These are phyloP conservation scores for Huntiella bhutanensis DNA, from an alignment of 2,329 filamentous ascomycete genomes.

Conservation along the genomic window DNA sequence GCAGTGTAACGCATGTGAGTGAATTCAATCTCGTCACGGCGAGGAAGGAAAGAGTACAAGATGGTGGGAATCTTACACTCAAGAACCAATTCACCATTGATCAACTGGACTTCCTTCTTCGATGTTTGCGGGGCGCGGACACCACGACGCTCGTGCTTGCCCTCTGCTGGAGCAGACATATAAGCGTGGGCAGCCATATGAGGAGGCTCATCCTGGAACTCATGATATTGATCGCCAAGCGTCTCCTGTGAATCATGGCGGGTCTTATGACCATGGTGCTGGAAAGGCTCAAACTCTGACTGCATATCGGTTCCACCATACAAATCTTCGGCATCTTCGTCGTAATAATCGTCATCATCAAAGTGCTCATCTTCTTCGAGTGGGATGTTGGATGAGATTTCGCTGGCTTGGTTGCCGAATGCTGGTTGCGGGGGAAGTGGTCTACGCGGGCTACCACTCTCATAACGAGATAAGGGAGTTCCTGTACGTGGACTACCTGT, in stretches of 20 bases:
- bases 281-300: slow-evolving; percentile 7
- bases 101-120: slow-evolving; percentile 83
- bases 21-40: slow-evolving; percentile 85
- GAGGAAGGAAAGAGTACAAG: slow-evolving; percentile 85
- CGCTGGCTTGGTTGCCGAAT: slow-evolving; percentile 36
- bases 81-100: slow-evolving; percentile 92
- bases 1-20: slow-evolving; percentile 98
- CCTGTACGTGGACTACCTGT: slow-evolving; percentile 82
- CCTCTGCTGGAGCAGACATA: slow-evolving; percentile 32
- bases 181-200: slow-evolving; percentile 16
- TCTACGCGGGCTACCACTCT: slow-evolving; percentile 50
- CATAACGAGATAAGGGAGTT: slow-evolving; percentile 75
- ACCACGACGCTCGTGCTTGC: slow-evolving; percentile 72
- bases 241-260: slow-evolving; percentile 37
- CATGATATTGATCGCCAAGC: slow-evolving; percentile 21
- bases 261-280: slow-evolving; percentile 23
- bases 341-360: slow-evolving; percentile 20
- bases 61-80: slow-evolving; percentile 99
- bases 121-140: slow-evolving; percentile 74
- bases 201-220: slow-evolving; percentile 16
- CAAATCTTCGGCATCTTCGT: slow-evolving; percentile 55
- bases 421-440: slow-evolving; percentile 78
- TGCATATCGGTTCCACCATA: slow-evolving; percentile 23
- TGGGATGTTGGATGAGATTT: slow-evolving; percentile 55
- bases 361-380: slow-evolving; percentile 20